Conservation (phyloP, 257 asterid genomes). For the Striga asiatica region DNA sequence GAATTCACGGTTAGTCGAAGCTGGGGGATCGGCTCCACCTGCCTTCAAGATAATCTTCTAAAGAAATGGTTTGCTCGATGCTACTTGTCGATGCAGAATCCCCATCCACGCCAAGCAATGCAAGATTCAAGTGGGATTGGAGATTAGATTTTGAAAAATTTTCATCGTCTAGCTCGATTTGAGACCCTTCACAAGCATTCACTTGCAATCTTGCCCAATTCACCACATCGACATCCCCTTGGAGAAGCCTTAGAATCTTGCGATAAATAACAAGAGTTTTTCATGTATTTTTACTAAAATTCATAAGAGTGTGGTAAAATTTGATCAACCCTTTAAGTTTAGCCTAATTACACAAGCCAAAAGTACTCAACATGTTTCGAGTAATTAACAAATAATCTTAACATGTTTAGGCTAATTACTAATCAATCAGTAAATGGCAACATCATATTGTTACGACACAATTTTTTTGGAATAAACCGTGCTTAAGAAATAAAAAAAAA, state of each 20-base stretch:
- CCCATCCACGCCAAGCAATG: conserved; percentile 69
- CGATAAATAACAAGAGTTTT: neutral
- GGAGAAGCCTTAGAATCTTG: conserved; percentile 77
- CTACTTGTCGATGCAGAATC: conserved; percentile 73
- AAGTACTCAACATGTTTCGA: neutral
- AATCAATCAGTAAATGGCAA: neutral
- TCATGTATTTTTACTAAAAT: neutral
- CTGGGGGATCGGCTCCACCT: conserved; percentile 90
- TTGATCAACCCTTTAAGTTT: too few relatives aligned
- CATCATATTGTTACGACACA: neutral
- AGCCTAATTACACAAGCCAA: too few relatives aligned
- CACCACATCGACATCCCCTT: conserved; percentile 51
- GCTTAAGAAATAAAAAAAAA: neutral
- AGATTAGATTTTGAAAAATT: conserved; percentile 48
- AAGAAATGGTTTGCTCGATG: conserved; percentile 59
- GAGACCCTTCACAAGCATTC: conserved; percentile 35
- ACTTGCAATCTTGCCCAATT: conserved; percentile 78
- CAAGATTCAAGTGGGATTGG: conserved; percentile 75
- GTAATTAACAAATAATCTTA: too few relatives aligned
- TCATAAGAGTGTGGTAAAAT: too few relatives aligned
- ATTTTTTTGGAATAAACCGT: too few relatives aligned
- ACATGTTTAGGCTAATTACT: too few relatives aligned
- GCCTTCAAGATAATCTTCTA: conserved; percentile 73
- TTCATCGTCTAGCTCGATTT: conserved; percentile 42
- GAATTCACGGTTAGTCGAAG: conserved; percentile 44